Evolutionary conservation across 1,139 yeast species (phyloP).

Genomic region (Zygosaccharomyces pseudobailii): DNA sequence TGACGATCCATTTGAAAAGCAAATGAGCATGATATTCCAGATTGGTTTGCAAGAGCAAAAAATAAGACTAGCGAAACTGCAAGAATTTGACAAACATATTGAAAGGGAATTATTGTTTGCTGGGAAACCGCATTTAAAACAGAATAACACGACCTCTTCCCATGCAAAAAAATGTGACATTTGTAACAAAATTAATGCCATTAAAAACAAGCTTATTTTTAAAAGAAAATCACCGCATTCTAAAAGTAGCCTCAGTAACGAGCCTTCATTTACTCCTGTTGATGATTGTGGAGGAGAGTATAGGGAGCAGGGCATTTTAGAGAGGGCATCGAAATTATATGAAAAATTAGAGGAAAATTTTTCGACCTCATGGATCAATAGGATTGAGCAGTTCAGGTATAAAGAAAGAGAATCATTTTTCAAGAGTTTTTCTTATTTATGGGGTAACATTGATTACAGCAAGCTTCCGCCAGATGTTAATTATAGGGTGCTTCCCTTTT

Average conservation of each 20-base stretch:
- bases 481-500: constrained; percentile 53
- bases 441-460: constrained; percentile 43
- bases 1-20: constrained; percentile 89
- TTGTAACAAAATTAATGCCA: constrained; percentile 3
- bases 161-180: constrained; percentile 8
- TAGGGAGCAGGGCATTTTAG: background rate
- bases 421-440: constrained; percentile 49
- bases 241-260: constrained; percentile 7
- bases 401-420: constrained; percentile 45
- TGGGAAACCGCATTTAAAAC: constrained; percentile 1
- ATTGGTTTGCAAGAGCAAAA: constrained; percentile 71
- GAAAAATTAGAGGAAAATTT: constrained; percentile 43
- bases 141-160: constrained; percentile 5
- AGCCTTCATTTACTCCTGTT: constrained; percentile 11
- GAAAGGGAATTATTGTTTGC: constrained; percentile 19
- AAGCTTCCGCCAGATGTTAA: constrained; percentile 45
- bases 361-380: constrained; percentile 69
- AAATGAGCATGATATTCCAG: constrained; percentile 69
- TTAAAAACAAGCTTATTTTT: constrained; percentile 6
- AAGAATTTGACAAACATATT: constrained; percentile 44
- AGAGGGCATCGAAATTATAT: constrained; percentile 7
- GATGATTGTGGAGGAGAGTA: constrained; percentile 5
- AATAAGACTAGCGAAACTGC: constrained; percentile 53
- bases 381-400: constrained; percentile 45
- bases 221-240: background rate